A percentile compares a stretch with the other conserved stretches of the same genome.
Evolutionary conservation across 805 yeast species (phyloP).

Genomic region (Maudiozyma saulgeensis): DNA sequence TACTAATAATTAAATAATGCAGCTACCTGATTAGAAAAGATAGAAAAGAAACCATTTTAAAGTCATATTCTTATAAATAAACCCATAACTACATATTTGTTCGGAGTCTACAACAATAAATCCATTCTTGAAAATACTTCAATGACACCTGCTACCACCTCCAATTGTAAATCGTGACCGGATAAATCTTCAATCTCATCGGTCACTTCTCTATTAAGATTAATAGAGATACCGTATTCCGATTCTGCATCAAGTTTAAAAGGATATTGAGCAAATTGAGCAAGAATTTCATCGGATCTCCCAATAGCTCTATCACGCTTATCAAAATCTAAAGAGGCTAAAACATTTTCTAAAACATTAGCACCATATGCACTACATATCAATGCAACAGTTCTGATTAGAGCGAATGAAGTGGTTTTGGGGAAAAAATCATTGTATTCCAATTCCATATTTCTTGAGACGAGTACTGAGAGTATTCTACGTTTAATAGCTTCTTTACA

Average conservation of each 20-base stretch:
- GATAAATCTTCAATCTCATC: constrained; percentile 37
- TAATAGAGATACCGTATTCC: constrained; percentile 61
- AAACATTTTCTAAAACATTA: constrained; percentile 85
- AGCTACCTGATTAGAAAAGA: no score
- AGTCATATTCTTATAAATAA: no score
- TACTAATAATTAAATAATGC: no score
- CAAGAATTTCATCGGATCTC: constrained; percentile 85
- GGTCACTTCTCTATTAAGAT: constrained; percentile 40
- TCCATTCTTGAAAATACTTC: constrained; percentile 90
- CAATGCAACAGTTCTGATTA: constrained; percentile 69
- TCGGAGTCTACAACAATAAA: constrained; percentile 48
- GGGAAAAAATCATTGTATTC: constrained; percentile 59
- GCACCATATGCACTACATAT: constrained; percentile 92
- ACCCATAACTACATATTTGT: no score
- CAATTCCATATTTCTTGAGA: constrained; percentile 58
- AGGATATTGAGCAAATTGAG: constrained; percentile 78
- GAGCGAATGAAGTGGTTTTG: constrained; percentile 52
- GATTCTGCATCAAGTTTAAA: constrained; percentile 49
- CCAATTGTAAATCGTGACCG: constrained; percentile 56
- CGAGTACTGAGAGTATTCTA: constrained; percentile 60
- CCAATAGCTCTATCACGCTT: constrained; percentile 86
- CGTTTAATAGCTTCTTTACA: constrained; percentile 75
- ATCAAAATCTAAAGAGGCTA: constrained; percentile 68
- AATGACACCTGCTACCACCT: constrained; percentile 86
- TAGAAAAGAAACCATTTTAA: no score